Evolutionary conservation across 352 stramenopile genomes (phyloP), one percentile per base, ranked within the genome.

Genomic region (Pythium aristosporum): DNA sequence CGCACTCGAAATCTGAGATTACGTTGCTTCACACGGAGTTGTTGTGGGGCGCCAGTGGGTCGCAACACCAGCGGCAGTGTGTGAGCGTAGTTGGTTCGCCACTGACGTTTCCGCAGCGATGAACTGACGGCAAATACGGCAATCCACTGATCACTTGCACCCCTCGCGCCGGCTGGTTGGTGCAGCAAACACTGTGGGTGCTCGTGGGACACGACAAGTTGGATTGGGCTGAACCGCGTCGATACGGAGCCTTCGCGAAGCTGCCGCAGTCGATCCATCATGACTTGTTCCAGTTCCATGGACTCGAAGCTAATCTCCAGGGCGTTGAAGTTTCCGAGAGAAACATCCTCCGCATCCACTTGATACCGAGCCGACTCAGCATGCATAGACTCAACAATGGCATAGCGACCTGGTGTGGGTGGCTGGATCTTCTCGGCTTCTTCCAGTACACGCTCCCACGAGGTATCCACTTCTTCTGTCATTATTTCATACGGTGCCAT

Each of bases 281-380:
- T 77, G 13, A 64, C 50, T 16, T 23, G 60, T 6, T 77, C 59
- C 18, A 87, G 63, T 49, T 82, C 75, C 47, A 89, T 49, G 3
- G 69, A 68, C 28, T 87, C 72, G 36, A 86, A 82, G 3, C 59
- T 67, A 5, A 89, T 69, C 32, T 76, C 68, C 49, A 89, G n/a
- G 2, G 63, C 68, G 44, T 73, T 53, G 37, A 51, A 16, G 2
- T 48, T 44, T 49, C 65, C 56, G n/a, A 69, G 47, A 6, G 63
- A 69, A 13, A 61, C 39, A 11, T n/a, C 28, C 2, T 23, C n/a
- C 10, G 20, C 43, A 13, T 61, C 34, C 1, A 57, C 3, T 18
- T n/a, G 16, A 11, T 23, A 32, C 5, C 20, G 41, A 3, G 9
- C 8, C 15, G 18, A 21, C 25, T 50, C 46, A 37, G 41, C 7